Conservation (phyloP, 2,329 filamentous ascomycete genomes). For the Torrubiella hemipterigena region DNA sequence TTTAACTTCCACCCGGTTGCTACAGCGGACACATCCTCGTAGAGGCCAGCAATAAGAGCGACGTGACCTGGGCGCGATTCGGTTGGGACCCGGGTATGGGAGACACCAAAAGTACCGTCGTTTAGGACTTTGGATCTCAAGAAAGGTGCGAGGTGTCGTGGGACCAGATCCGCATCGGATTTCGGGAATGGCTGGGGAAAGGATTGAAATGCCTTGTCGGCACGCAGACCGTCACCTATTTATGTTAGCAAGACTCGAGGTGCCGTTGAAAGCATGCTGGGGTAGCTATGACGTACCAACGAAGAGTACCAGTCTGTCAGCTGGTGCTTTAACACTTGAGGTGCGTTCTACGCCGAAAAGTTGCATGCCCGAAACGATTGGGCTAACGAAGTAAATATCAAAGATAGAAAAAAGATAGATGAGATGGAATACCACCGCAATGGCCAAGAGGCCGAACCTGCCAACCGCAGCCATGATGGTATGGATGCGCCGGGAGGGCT, state of each 20-base stretch:
- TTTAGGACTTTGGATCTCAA: conserved; percentile 78
- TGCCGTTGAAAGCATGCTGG: not conserved
- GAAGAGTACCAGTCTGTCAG: conserved; percentile 82
- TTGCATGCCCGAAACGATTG: conserved; percentile 91
- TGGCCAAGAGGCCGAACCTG: conserved; percentile 73
- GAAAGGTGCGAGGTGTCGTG: conserved; percentile 79
- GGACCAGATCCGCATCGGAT: conserved; percentile 51
- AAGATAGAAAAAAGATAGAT: conserved; percentile 95
- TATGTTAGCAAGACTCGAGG: conserved; percentile 3
- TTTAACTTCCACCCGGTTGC: conserved; percentile 98
- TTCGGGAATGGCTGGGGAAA: conserved; percentile 76
- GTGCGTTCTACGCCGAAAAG: conserved; percentile 60
- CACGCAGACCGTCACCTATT: conserved; percentile 77
- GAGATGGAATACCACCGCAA: conserved; percentile 85
- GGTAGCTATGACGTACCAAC: conserved; percentile 49
- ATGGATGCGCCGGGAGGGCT: not conserved
- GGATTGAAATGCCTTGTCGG: conserved; percentile 94
- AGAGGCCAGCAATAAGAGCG: conserved; percentile 88
- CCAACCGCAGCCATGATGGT: conserved; percentile 39
- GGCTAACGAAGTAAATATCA: conserved; percentile 97
- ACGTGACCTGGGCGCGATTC: conserved; percentile 96
- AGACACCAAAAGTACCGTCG: conserved; percentile 92
- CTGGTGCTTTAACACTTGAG: conserved; percentile 53
- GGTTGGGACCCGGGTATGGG: conserved; percentile 91
- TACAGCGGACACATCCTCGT: conserved; percentile 95